Evolutionary conservation across 2,329 filamentous ascomycete species (phyloP).

Genomic region (Xylariaceae sp.): DNA sequence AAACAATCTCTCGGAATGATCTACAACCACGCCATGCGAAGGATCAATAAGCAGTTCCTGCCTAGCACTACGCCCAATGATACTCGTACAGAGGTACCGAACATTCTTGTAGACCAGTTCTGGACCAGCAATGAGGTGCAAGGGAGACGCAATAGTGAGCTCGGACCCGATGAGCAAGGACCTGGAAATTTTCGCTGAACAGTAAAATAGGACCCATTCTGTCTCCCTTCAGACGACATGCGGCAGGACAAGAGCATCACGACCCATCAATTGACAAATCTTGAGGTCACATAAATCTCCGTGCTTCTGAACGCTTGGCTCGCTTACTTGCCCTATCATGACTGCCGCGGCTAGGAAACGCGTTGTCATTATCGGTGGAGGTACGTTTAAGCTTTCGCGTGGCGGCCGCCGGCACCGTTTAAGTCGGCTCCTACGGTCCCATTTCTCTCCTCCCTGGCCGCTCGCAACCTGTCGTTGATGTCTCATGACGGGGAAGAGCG

Average conservation of each 20-base stretch:
- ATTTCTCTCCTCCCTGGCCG: slow-evolving; percentile 4
- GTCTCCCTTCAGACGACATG: not conserved
- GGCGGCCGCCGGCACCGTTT: too few relatives aligned
- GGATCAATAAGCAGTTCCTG: too few relatives aligned
- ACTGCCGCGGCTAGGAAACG: slow-evolving; percentile 4
- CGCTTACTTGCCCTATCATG: not conserved
- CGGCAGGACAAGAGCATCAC: not conserved
- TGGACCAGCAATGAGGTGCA: too few relatives aligned
- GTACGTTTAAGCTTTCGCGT: slow-evolving; percentile 2
- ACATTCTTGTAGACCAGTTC: too few relatives aligned
- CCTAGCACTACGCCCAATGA: too few relatives aligned
- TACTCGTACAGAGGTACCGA: too few relatives aligned
- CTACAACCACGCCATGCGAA: too few relatives aligned
- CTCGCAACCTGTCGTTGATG: slow-evolving; percentile 2
- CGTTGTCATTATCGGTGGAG: slow-evolving; percentile 8
- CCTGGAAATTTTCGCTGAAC: not conserved
- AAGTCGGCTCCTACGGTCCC: too few relatives aligned
- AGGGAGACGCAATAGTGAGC: too few relatives aligned
- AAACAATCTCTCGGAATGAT: too few relatives aligned
- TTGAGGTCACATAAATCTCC: slow-evolving; percentile 1
- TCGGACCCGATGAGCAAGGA: too few relatives aligned
- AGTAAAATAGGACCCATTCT: not conserved
- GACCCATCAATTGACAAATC: not conserved
- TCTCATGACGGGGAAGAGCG: slow-evolving; percentile 13
- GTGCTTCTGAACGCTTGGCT: not conserved